Percentiles rank a stretch among this genome's conserved stretches.
phyloP scores from a whole-genome alignment of 495 filamentous ascomycete species.

The Talaromyces nanjingensis region DNA sequence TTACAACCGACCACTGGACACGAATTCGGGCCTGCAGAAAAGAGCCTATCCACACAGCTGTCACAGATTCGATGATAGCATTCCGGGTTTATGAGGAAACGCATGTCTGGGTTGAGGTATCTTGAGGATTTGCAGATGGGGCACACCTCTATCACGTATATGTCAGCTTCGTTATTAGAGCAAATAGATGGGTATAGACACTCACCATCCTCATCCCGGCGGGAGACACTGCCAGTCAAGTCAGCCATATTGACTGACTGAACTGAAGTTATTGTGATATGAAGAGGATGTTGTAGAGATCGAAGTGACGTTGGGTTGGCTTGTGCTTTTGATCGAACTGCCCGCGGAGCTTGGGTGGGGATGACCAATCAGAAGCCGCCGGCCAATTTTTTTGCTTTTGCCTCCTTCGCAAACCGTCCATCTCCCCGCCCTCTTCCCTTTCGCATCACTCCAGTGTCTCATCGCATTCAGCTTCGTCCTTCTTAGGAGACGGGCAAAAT shows the following conservation, averaged over 20 bases:
- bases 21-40: slow-evolving; percentile 79
- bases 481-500: slow-evolving; percentile 12
- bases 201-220: slow-evolving; percentile 48
- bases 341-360: slow-evolving; percentile 4
- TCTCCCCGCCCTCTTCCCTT: slow-evolving; percentile 1
- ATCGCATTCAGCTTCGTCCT: not conserved
- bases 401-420: slow-evolving; percentile 1
- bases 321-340: not conserved
- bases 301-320: slow-evolving; percentile 3
- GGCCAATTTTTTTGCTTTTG: slow-evolving; percentile 17
- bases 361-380: slow-evolving; percentile 19
- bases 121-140: slow-evolving; percentile 93
- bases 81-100: slow-evolving; percentile 91
- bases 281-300: slow-evolving; percentile 18
- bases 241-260: not conserved
- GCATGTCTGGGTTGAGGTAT: slow-evolving; percentile 89
- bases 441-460: not conserved
- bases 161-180: slow-evolving; percentile 3
- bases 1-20: slow-evolving; percentile 86
- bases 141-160: slow-evolving; percentile 63
- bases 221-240: slow-evolving; percentile 10
- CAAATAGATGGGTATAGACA: not conserved
- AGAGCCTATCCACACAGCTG: slow-evolving; percentile 89
- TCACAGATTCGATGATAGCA: slow-evolving; percentile 99
- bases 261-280: slow-evolving; percentile 13